Evolutionary conservation across 2,329 filamentous ascomycete genomes (phyloP), one percentile per base, ranked within the genome.

Genomic region (Ophiostoma triangulosporum): DNA sequence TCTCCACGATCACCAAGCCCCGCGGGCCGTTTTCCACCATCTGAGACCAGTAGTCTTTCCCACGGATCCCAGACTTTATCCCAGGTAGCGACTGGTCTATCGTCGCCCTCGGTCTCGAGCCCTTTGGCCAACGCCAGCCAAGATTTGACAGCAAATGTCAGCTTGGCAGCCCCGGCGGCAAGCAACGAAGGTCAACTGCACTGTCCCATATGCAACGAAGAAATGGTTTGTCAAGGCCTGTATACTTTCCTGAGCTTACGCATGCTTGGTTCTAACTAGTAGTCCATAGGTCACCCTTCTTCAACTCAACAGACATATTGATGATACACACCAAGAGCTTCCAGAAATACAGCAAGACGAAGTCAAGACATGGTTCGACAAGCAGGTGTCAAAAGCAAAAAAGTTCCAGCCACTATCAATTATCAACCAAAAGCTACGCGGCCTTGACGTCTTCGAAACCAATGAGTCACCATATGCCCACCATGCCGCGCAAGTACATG

Each of bases 181-280:
- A 75, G 76, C 58, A 74, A 70, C 49, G 76, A 80, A 53, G 79
- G 77, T 60, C 78, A 78, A 66, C 80, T 98, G 56, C 81, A 91
- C 53, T 98, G 93, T 67, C 93, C 93, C n/a, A 98, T 98, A 65
- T 98, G 93, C 69, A 89, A 83, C 61, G 94, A 97, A 70, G 90
- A 96, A 68, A 98, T 98, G 93, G 89, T 93, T 71, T 59, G 71
- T 50, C 8, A 9, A 6, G 12, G 26, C 8, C 7, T 6, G 4
- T 6, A 6, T 14, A 6, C 7, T 29, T 17, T 29, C 6, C 17
- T 3, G 27, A 15, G n/a, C 20, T 22, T 35, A 3, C 17, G 14
- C 22, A 3, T 7, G 24, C 12, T 3, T 35, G 24, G 20, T 29
- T 17, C 12, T 52, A 15, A 12, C 38, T 46, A n/a, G 46, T 20